Conservation (phyloP, 73 alveolate genomes). For the Paramecium tetraurelia region DNA sequence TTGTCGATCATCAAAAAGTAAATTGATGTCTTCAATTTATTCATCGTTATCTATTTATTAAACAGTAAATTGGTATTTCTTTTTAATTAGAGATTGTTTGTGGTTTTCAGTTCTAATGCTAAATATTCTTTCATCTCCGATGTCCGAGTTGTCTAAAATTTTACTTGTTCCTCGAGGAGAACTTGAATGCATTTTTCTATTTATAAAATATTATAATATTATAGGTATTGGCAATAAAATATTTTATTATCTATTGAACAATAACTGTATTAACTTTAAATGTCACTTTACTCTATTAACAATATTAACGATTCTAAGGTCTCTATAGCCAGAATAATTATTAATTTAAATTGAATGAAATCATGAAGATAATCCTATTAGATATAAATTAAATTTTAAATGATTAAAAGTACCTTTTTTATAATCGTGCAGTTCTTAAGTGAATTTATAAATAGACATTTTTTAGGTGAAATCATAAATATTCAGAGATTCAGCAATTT, state of each 20-base stretch:
- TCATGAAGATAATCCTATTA: no score
- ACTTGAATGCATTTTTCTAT: not conserved
- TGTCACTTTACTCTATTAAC: not conserved
- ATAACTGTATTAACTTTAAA: not conserved
- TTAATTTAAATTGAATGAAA: no score
- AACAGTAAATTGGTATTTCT: not conserved
- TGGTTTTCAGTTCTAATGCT: not conserved
- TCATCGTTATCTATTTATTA: not conserved
- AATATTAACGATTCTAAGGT: no score
- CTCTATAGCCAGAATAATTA: not conserved
- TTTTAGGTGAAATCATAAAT: no score
- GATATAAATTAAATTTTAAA: no score
- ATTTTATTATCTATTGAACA: not conserved
- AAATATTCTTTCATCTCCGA: not conserved
- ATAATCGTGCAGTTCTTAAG: no score
- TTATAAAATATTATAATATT: not conserved
- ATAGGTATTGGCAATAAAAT: no score
- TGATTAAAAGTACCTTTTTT: no score
- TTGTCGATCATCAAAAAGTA: constrained; percentile 2
- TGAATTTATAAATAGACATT: not conserved
- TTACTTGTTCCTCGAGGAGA: not conserved
- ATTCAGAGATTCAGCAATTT: not conserved
- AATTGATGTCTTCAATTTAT: not conserved
- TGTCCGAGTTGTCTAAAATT: not conserved
- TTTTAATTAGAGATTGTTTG: not conserved